phyloP scores from a whole-genome alignment of 2,329 filamentous ascomycete genomes.

The Parastagonospora avenae region DNA sequence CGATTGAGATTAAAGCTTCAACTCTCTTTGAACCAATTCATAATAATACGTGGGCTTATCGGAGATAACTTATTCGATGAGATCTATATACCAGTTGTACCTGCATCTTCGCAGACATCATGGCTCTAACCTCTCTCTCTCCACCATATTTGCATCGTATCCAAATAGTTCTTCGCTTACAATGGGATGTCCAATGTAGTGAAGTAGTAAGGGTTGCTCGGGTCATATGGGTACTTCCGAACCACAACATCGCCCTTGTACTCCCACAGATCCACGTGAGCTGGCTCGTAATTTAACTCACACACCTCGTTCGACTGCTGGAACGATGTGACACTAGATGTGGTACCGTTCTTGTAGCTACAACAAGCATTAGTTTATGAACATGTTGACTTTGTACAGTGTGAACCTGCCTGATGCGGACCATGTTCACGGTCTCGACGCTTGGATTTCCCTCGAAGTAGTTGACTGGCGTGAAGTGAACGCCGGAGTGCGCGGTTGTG shows the following conservation, averaged over 20 bases:
- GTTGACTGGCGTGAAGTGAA: constrained; percentile 1
- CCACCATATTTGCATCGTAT: too few species aligned
- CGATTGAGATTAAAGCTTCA: too few species aligned
- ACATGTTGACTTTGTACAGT: too few species aligned
- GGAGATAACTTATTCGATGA: too few species aligned
- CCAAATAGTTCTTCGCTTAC: not conserved
- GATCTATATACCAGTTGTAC: too few species aligned
- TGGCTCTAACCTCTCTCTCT: too few species aligned
- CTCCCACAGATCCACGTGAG: not conserved
- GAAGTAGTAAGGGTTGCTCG: not conserved
- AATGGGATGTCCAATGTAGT: not conserved
- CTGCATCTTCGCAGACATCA: too few species aligned
- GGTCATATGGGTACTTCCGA: not conserved
- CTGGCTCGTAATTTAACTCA: not conserved
- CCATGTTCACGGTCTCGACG: not conserved
- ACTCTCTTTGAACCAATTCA: too few species aligned
- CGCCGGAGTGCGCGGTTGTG: not conserved
- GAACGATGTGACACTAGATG: not conserved
- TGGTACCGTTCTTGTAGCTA: not conserved
- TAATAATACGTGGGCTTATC: too few species aligned
- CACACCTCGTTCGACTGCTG: not conserved
- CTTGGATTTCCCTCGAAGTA: not conserved
- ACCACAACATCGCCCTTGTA: constrained; percentile 1
- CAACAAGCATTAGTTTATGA: too few species aligned
- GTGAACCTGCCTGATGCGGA: not conserved